Evolutionary conservation across 225 moss, liverwort and hornwort genomes (phyloP).

Genomic region (Climacium dendroides): DNA sequence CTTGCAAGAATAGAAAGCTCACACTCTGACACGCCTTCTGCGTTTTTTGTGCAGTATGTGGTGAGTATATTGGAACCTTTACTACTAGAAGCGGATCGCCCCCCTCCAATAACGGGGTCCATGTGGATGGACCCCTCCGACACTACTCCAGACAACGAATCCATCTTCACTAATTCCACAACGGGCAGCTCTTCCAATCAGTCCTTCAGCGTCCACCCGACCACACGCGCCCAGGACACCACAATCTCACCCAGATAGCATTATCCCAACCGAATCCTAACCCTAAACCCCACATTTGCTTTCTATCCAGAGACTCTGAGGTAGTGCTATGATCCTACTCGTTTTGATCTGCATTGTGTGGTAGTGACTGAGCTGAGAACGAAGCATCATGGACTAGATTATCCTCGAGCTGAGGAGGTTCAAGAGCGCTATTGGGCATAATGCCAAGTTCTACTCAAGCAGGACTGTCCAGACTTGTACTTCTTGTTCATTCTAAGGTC

Average conservation of each 20-base stretch:
- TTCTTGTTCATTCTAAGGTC: neutral
- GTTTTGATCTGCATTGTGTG: neutral
- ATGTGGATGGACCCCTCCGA: neutral
- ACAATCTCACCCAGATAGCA: neutral
- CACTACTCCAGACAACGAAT: neutral
- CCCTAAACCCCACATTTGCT: neutral
- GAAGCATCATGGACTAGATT: neutral
- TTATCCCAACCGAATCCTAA: neutral
- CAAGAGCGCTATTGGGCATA: neutral
- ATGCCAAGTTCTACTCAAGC: neutral
- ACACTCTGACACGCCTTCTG: neutral
- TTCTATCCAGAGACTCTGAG: neutral
- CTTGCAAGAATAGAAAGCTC: neutral
- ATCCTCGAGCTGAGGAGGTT: neutral
- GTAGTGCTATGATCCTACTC: neutral
- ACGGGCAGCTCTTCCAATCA: neutral
- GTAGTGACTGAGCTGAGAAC: neutral
- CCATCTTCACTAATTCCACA: neutral
- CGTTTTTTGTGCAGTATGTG: neutral
- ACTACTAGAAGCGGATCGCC: neutral
- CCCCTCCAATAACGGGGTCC: neutral
- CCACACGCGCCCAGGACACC: neutral
- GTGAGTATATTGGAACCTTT: slow-evolving; percentile 6
- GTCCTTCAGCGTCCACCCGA: neutral
- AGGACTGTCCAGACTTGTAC: neutral